Conservation (phyloP, 768 basidiomycete species). For the Lentinula boryana region DNA sequence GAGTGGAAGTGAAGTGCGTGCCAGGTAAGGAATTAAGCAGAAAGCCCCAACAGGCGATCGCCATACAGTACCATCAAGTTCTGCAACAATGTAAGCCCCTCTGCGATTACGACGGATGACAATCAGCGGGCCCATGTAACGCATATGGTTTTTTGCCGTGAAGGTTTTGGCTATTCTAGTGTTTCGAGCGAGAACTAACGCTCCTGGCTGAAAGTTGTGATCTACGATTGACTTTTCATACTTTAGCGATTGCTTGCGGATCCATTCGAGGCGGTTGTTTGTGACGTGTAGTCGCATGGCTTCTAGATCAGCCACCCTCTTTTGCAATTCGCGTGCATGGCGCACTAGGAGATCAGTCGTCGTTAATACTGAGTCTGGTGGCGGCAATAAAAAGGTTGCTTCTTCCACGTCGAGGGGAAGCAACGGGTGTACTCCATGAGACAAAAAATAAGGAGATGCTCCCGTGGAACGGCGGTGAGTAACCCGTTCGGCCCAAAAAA, state of each 20-base stretch:
- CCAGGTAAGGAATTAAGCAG: slow-evolving; percentile 19
- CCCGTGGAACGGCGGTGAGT: not conserved
- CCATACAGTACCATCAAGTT: slow-evolving; percentile 23
- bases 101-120: slow-evolving; percentile 21
- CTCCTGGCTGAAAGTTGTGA: slow-evolving; percentile 20
- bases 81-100: slow-evolving; percentile 24
- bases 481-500: not conserved
- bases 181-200: slow-evolving; percentile 29
- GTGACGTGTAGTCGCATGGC: too few relatives aligned
- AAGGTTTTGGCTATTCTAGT: slow-evolving; percentile 21
- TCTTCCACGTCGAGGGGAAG: not conserved
- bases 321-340: too few relatives aligned
- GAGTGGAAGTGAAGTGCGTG: not conserved
- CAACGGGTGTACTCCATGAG: not conserved
- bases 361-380: not conserved
- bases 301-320: too few relatives aligned
- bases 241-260: slow-evolving; percentile 14
- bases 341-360: too few relatives aligned
- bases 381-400: not conserved
- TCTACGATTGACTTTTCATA: not conserved
- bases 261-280: slow-evolving; percentile 16
- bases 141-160: slow-evolving; percentile 22
- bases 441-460: not conserved
- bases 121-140: slow-evolving; percentile 32
- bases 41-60: slow-evolving; percentile 19